phyloP scores from a whole-genome alignment of 179 eudicot species.

The Gypsophila paniculata region DNA sequence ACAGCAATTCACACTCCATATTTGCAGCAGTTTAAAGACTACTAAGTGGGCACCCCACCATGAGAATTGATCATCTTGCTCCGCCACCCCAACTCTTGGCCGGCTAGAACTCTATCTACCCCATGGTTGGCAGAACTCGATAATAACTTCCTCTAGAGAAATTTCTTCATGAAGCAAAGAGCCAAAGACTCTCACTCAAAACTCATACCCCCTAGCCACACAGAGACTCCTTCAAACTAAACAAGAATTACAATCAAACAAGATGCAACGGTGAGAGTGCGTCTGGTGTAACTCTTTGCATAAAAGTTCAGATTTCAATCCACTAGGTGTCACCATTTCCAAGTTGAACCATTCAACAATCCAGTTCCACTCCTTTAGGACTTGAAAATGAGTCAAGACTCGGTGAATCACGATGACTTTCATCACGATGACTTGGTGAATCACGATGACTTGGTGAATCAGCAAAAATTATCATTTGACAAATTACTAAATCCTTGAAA shows the following conservation, averaged over 20 bases:
- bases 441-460: too few relatives aligned
- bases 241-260: neutral
- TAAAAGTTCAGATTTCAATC: neutral
- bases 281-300: neutral
- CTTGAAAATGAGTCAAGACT: neutral
- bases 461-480: too few relatives aligned
- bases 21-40: neutral
- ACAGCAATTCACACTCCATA: neutral
- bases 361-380: neutral
- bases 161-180: slow-evolving; percentile 1
- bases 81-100: neutral
- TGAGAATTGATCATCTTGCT: neutral
- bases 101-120: neutral
- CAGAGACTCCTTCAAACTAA: neutral
- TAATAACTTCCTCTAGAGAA: neutral
- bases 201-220: neutral
- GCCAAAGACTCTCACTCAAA: neutral
- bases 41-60: neutral
- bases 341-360: neutral
- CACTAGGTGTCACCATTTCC: neutral
- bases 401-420: neutral
- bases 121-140: neutral
- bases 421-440: too few relatives aligned
- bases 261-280: neutral
- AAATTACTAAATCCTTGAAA: too few relatives aligned